A percentile compares a stretch with the other conserved stretches of the same genome.
phyloP scores from a whole-genome alignment of 371 early-diverging fungal species.

The Smittium mucronatum region DNA sequence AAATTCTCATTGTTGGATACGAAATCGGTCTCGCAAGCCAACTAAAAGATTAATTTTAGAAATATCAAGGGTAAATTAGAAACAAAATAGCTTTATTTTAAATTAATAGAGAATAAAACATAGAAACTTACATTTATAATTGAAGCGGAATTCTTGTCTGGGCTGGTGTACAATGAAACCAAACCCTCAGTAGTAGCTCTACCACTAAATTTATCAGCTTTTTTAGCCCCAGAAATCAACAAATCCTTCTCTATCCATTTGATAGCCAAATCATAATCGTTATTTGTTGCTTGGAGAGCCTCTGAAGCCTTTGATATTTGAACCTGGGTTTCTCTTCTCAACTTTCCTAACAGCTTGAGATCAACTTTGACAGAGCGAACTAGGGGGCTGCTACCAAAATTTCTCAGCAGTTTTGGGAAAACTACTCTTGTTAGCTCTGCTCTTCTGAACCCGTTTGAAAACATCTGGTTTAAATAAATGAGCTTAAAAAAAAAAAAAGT shows the following conservation, averaged over 20 bases:
- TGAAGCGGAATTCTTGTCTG: slow-evolving; percentile 37
- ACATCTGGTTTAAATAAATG: too few species aligned
- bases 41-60: too few species aligned
- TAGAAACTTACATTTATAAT: slow-evolving; percentile 42
- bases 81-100: neutral
- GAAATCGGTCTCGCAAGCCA: slow-evolving; percentile 91
- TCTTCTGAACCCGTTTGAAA: too few species aligned
- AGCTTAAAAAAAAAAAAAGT: too few species aligned
- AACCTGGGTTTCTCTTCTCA: slow-evolving; percentile 73
- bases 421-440: too few species aligned
- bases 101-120: neutral
- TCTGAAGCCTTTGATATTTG: slow-evolving; percentile 77
- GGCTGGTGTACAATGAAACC: slow-evolving; percentile 48
- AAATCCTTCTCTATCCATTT: slow-evolving; percentile 68
- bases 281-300: slow-evolving; percentile 56
- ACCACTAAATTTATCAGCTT: slow-evolving; percentile 53
- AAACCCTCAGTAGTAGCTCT: slow-evolving; percentile 57
- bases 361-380: slow-evolving; percentile 46
- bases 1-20: slow-evolving; percentile 76
- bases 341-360: slow-evolving; percentile 48
- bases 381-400: too few species aligned
- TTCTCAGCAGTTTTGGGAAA: too few species aligned
- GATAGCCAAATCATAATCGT: slow-evolving; percentile 64
- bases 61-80: slow-evolving; percentile 1
- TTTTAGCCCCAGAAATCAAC: slow-evolving; percentile 52